Evolutionary conservation across 805 yeast genomes (phyloP), one percentile per base, ranked within the genome.

Genomic region (Zygosaccharomyces gambellarensis): DNA sequence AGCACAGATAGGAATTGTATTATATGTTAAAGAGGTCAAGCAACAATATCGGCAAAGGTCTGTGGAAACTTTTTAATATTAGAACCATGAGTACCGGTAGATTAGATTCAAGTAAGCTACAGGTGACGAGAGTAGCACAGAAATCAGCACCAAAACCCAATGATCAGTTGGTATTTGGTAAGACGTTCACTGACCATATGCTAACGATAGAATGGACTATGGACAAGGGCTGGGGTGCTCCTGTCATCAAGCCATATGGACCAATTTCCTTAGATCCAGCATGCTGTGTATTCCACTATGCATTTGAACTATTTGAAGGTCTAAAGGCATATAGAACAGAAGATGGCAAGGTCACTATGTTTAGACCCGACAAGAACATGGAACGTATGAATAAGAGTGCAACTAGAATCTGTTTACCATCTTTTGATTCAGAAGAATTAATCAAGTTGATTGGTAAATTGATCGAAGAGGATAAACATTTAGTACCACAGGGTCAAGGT

Each of bases 301-400:
- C 95, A 4, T 92, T 94, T 64, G 96, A 89, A 70, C 79, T 92
- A 52, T 94, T 92, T 59, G 99, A 92, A 74, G 99, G 99, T 57
- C 76, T 92, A 74, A 92, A 92, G 75, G 97, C 97, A 11, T 92
- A 90, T 78, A 71, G 75, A 57, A 82, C 80, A 49, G 60, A 71
- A 25, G 72, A 83, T 42, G 86, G 85, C 53, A 69, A 83, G 53
- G 70, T 90, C 64, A 79, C 96, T 63, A 76, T 92, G 66, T 92
- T 92, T 78, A 82, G 99, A 70, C 87, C 95, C 39, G 87, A 89
- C 68, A 87, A 77, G 79, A 92, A 92, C 76, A 88, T 92, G 96
- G 79, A 65, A 40, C 82, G 98, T 72, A 83, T 92, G 89, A 89
- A 89, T 75, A 74, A 77, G 57, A 87, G 96, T 11, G 95, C 96